A percentile compares a stretch with the other conserved stretches of the same genome.
These are phyloP conservation scores for Penicillium coffeae DNA, from an alignment of 495 filamentous ascomycete genomes.

Conservation along the genomic window DNA sequence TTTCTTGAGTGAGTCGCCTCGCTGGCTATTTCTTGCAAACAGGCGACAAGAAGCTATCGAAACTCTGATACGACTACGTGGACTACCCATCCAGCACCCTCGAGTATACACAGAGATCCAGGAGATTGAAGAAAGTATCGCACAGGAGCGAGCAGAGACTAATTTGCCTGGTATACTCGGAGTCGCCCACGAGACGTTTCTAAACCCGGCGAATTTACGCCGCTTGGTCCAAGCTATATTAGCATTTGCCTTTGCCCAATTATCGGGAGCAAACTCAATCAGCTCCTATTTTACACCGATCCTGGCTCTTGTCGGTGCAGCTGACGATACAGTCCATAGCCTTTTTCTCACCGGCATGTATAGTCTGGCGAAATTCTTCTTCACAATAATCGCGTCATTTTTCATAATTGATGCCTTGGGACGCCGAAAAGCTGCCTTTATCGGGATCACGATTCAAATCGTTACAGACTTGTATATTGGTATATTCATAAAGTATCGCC, in stretches of 20 bases:
- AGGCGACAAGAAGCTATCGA: constrained; percentile 51
- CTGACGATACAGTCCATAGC: background rate
- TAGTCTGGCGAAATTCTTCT: constrained; percentile 11
- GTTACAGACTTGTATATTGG: constrained; percentile 10
- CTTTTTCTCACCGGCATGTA: constrained; percentile 15
- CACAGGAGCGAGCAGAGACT: constrained; percentile 18
- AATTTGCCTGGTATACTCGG: background rate
- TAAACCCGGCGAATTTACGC: constrained; percentile 8
- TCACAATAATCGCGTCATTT: constrained; percentile 9
- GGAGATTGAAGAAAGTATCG: background rate
- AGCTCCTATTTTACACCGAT: constrained; percentile 11
- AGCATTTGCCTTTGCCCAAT: constrained; percentile 11
- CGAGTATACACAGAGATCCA: constrained; percentile 47
- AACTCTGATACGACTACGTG: constrained; percentile 55
- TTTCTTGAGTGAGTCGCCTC: constrained; percentile 66
- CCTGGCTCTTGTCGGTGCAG: constrained; percentile 4
- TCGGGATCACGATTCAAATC: constrained; percentile 13
- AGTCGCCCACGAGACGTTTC: constrained; percentile 8
- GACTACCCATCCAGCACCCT: constrained; percentile 50
- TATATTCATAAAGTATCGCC: constrained; percentile 7
- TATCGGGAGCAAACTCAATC: constrained; percentile 18
- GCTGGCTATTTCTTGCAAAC: constrained; percentile 61
- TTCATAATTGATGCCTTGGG: constrained; percentile 14
- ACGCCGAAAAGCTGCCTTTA: constrained; percentile 10
- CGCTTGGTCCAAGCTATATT: constrained; percentile 11